Percentiles rank a stretch among this genome's conserved stretches.
Conservation (phyloP, 805 yeast species). For the Teunomyces pallodes region DNA sequence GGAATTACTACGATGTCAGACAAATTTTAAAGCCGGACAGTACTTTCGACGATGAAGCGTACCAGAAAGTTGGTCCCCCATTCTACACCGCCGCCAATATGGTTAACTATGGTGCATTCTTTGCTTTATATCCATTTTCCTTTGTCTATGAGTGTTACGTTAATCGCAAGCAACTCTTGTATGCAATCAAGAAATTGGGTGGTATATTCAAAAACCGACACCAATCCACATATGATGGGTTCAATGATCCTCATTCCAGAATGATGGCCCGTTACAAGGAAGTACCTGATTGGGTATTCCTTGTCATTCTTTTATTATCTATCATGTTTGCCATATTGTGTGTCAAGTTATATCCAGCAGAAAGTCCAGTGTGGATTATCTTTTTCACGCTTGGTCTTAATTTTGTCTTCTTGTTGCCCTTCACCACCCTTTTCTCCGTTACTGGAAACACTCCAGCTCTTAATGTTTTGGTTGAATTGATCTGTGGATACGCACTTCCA, state of each 20-base stretch:
- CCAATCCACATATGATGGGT: conserved; percentile 11
- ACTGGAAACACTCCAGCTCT: conserved; percentile 14
- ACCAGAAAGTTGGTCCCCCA: conserved; percentile 26
- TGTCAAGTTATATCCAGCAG: conserved; percentile 8
- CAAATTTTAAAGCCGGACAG: background rate
- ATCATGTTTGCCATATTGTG: conserved; percentile 17
- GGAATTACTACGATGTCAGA: conserved; percentile 16
- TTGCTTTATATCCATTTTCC: conserved; percentile 26
- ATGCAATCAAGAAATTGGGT: conserved; percentile 2
- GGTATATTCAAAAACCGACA: background rate
- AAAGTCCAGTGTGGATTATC: conserved; percentile 24
- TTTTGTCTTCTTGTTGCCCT: conserved; percentile 21
- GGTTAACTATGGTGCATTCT: conserved; percentile 26
- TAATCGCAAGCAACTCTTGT: conserved; percentile 2
- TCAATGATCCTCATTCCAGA: conserved; percentile 26
- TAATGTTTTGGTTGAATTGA: conserved; percentile 18
- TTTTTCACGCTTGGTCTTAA: conserved; percentile 20
- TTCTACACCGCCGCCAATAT: conserved; percentile 28
- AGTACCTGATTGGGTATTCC: conserved; percentile 36
- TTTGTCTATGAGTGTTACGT: conserved; percentile 7
- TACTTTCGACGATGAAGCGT: conserved; percentile 19
- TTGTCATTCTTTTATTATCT: conserved; percentile 23
- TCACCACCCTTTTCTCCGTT: conserved; percentile 13
- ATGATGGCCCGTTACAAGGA: conserved; percentile 34
- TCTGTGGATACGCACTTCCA: conserved; percentile 25